Evolutionary conservation across 352 stramenopile genomes (phyloP).

Genomic region (Blastocystis sp.): DNA sequence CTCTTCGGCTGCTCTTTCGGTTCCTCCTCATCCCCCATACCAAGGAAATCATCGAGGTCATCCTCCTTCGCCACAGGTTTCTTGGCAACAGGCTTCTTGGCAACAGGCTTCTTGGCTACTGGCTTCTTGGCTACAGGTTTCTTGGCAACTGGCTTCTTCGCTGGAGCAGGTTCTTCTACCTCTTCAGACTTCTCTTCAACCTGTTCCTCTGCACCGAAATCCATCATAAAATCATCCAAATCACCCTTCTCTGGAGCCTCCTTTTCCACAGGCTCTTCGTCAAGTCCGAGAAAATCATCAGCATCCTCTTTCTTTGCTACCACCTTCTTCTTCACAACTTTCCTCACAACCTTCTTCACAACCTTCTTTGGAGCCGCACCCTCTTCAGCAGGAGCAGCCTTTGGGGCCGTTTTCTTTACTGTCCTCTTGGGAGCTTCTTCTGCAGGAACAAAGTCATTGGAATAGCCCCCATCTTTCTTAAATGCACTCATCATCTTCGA

Average conservation of each 20-base stretch:
- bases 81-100: background rate
- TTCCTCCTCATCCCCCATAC: background rate
- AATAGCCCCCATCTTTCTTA: constrained; percentile 40
- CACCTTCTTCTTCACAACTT: constrained; percentile 30
- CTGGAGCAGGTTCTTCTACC: background rate
- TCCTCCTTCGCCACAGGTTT: background rate
- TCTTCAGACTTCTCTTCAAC: background rate
- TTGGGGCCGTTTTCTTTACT: background rate
- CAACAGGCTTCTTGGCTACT: background rate
- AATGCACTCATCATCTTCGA: constrained; percentile 52
- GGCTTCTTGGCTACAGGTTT: background rate
- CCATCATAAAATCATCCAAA: background rate
- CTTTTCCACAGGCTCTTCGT: background rate
- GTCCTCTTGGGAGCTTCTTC: constrained; percentile 20
- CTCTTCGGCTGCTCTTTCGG: background rate
- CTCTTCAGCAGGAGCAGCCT: background rate
- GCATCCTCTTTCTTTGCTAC: background rate
- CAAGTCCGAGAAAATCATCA: background rate
- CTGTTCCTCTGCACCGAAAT: background rate
- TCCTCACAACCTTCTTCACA: constrained; percentile 29
- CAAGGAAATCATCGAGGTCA: background rate
- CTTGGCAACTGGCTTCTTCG: background rate
- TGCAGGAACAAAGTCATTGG: background rate
- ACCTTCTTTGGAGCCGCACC: background rate
- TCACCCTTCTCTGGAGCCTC: background rate